Conservation (phyloP, 345 rosid genomes). For the Eucalyptus pauciflora region DNA sequence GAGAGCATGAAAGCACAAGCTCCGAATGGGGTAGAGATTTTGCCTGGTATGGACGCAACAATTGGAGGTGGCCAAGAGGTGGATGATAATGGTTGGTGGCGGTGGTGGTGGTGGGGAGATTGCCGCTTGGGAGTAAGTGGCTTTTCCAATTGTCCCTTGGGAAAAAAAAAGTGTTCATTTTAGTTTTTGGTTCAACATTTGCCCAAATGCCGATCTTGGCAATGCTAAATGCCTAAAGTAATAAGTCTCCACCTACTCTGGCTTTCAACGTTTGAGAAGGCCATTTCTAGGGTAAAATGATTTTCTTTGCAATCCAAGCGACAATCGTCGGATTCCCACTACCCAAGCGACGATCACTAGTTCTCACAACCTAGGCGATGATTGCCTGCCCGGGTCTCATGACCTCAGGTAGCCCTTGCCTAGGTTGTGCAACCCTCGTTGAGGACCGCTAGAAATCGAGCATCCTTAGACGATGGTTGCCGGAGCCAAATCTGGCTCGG, state of each 20-base stretch:
- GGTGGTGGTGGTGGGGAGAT: neutral
- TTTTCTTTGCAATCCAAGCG: too few relatives aligned
- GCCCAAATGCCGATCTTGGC: too few relatives aligned
- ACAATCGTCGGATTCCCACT: fast-evolving
- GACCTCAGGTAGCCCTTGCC: fast-evolving
- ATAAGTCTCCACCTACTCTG: fast-evolving
- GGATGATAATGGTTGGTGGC: neutral
- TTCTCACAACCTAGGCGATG: too few relatives aligned
- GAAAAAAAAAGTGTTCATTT: too few relatives aligned
- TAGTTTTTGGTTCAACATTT: too few relatives aligned
- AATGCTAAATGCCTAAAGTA: too few relatives aligned
- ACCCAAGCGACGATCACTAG: too few relatives aligned
- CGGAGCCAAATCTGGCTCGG: fast-evolving
- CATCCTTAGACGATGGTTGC: fast-evolving
- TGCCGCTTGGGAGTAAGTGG: neutral
- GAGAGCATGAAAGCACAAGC: neutral
- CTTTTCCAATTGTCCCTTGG: too few relatives aligned
- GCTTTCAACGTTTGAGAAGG: fast-evolving
- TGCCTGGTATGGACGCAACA: neutral
- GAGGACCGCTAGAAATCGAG: too few relatives aligned
- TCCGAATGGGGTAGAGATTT: neutral
- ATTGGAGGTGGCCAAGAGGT: neutral
- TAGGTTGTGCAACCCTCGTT: too few relatives aligned
- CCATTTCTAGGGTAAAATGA: too few relatives aligned
- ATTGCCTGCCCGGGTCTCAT: fast-evolving